These are phyloP conservation scores for Kazachstania sp. DNA, from an alignment of 1,139 yeast genomes.

Conservation along the genomic window DNA sequence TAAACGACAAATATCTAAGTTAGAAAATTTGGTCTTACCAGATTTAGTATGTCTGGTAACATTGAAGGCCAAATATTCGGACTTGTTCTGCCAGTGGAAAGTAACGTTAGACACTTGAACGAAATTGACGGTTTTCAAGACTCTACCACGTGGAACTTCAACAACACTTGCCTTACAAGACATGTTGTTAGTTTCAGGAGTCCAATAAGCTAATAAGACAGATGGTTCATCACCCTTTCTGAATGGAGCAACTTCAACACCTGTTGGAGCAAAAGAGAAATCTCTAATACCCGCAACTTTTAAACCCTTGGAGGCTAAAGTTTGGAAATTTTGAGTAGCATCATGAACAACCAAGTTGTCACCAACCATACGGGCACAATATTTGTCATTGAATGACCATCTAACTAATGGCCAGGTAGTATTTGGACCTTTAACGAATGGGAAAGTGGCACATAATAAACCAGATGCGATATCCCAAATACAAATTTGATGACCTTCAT, in stretches of 20 bases:
- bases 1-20: constrained; percentile 84
- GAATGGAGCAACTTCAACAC: constrained; percentile 56
- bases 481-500: constrained; percentile 88
- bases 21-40: constrained; percentile 83
- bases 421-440: constrained; percentile 71
- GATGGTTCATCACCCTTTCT: constrained; percentile 35
- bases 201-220: constrained; percentile 88
- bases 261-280: constrained; percentile 93
- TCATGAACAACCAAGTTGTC: constrained; percentile 88
- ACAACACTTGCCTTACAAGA: constrained; percentile 91
- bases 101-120: constrained; percentile 91
- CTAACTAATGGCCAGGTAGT: constrained; percentile 96
- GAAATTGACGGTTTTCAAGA: constrained; percentile 83
- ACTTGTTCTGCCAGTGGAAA: constrained; percentile 91
- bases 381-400: constrained; percentile 92
- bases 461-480: constrained; percentile 89
- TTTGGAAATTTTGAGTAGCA: constrained; percentile 53
- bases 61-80: constrained; percentile 79
- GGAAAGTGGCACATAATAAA: constrained; percentile 81
- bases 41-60: constrained; percentile 97
- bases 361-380: constrained; percentile 92
- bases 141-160: constrained; percentile 77
- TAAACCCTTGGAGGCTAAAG: constrained; percentile 78
- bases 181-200: constrained; percentile 87
- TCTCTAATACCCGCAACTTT: constrained; percentile 82